A percentile compares a stretch with the other conserved stretches of the same genome.
Conservation (phyloP, 164 flowering plant genomes). For the Nymphaea thermarum region DNA sequence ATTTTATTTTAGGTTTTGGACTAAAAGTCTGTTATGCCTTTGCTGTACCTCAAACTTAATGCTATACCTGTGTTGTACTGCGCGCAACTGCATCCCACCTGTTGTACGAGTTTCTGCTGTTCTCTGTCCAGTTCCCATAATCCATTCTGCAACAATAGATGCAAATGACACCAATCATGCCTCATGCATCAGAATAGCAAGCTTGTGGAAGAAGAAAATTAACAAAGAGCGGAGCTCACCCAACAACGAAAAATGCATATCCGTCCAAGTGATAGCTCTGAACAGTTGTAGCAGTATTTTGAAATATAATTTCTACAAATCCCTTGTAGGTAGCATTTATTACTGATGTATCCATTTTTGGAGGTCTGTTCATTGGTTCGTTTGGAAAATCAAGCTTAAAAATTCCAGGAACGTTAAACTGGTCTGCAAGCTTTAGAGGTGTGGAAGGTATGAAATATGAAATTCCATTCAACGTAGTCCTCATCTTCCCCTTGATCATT, state of each 20-base stretch:
- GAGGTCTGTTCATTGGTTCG: constrained; percentile 25
- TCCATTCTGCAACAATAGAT: constrained; percentile 53
- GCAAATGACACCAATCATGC: not conserved
- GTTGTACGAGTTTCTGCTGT: constrained; percentile 69
- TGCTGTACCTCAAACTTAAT: not conserved
- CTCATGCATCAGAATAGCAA: too few species aligned
- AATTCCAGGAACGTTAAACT: constrained; percentile 31
- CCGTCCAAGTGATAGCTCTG: constrained; percentile 74
- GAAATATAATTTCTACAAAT: constrained; percentile 55
- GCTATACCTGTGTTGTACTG: constrained; percentile 45
- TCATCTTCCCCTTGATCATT: constrained; percentile 29
- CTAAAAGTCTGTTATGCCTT: not conserved
- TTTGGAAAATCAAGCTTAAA: constrained; percentile 62
- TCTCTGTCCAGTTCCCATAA: constrained; percentile 74
- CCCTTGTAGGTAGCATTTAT: constrained; percentile 62
- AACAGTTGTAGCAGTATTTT: constrained; percentile 52
- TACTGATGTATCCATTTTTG: constrained; percentile 32
- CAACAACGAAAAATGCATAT: constrained; percentile 67
- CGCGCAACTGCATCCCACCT: constrained; percentile 87
- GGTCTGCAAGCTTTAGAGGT: constrained; percentile 66
- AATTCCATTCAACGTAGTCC: constrained; percentile 49
- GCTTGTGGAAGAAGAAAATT: not conserved
- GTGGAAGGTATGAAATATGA: constrained; percentile 45
- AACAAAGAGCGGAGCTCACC: constrained; percentile 22
- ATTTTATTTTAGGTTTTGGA: not conserved